These are phyloP conservation scores for Jaltomata sinuosa DNA, from an alignment of 257 asterid species.

Conservation along the genomic window DNA sequence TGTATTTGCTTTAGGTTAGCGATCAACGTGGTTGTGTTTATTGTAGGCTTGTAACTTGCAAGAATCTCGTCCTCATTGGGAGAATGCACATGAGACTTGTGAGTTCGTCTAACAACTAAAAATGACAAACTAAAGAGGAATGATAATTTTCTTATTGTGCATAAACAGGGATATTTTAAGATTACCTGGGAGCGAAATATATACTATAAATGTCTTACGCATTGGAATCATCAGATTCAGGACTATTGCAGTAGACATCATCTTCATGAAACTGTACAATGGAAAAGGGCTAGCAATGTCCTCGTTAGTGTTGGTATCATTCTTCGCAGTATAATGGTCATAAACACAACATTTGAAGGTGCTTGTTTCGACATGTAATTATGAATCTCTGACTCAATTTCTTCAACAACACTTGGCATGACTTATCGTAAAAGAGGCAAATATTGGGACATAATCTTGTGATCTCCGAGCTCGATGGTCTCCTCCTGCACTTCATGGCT, in stretches of 20 bases:
- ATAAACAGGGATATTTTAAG: too few relatives aligned
- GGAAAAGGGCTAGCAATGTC: constrained; percentile 46
- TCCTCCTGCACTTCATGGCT: constrained; percentile 23
- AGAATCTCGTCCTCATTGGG: too few relatives aligned
- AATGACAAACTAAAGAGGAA: too few relatives aligned
- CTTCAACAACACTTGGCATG: constrained; percentile 79
- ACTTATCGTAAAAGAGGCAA: constrained; percentile 79
- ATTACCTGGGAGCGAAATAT: too few relatives aligned
- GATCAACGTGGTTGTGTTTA: constrained; percentile 51
- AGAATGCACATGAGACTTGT: too few relatives aligned
- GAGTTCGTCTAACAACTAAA: too few relatives aligned
- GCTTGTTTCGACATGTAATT: constrained; percentile 26
- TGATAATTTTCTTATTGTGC: too few relatives aligned
- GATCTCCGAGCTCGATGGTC: constrained; percentile 49
- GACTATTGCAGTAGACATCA: constrained; percentile 64
- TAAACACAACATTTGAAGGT: constrained; percentile 66
- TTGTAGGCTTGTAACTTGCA: constrained; percentile 72
- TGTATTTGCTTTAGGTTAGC: constrained; percentile 66
- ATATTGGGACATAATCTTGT: constrained; percentile 59
- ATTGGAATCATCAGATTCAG: constrained; percentile 75
- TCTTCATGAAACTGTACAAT: constrained; percentile 51
- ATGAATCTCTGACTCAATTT: constrained; percentile 57
- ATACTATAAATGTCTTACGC: too few relatives aligned
- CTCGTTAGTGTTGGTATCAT: constrained; percentile 25
- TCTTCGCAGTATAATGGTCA: constrained; percentile 65